A percentile compares a stretch with the other conserved stretches of the same genome.
phyloP scores from a whole-genome alignment of 2,329 filamentous ascomycete genomes.

The Aspergillus costaricaensis region DNA sequence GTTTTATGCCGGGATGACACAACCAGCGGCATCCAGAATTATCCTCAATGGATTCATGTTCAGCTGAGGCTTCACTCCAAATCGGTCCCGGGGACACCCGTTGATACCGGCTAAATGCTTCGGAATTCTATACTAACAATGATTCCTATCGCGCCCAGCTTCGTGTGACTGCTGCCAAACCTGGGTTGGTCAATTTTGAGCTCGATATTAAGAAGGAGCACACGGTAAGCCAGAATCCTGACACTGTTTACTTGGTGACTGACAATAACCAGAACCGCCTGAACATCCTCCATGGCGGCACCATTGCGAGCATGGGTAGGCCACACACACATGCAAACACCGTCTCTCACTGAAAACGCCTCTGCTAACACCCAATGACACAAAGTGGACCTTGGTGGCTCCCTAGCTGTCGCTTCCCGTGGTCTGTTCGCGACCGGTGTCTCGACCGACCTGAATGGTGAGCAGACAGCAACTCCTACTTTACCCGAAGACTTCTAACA shows the following conservation, averaged over 20 bases:
- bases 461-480: constrained; percentile 1
- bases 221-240: constrained; percentile 50
- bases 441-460: constrained; percentile 65
- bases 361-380: not conserved
- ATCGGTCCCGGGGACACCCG: not conserved
- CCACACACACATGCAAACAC: not conserved
- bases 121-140: constrained; percentile 5
- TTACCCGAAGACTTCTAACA: not conserved
- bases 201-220: constrained; percentile 66
- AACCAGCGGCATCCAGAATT: not conserved
- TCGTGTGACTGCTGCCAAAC: constrained; percentile 60
- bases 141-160: constrained; percentile 47
- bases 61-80: not conserved
- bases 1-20: constrained; percentile 14
- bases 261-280: constrained; percentile 58
- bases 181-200: constrained; percentile 66
- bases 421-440: constrained; percentile 68
- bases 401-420: constrained; percentile 64
- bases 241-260: not conserved
- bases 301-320: constrained; percentile 62
- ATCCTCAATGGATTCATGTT: not conserved
- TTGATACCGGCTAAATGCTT: not conserved
- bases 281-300: constrained; percentile 67
- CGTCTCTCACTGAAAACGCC: not conserved
- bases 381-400: constrained; percentile 65